Base-by-base conservation (phyloP, 108 stramenopile genomes). In the Conticribra weissflogii region DNA sequence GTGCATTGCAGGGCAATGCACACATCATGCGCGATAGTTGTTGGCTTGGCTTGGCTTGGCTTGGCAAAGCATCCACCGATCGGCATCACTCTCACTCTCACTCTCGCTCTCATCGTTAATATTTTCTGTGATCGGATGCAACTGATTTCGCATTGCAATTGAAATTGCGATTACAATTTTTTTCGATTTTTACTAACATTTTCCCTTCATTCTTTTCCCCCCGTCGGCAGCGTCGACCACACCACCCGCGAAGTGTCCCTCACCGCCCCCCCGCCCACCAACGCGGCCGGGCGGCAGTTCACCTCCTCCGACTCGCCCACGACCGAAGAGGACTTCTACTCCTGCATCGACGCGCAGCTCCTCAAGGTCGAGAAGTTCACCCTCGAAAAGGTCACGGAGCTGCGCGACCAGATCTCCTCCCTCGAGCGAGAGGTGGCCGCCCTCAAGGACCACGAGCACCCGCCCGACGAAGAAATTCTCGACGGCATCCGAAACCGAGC, bases 241-340 rank as follows among this genome's bases (percentile, higher is more conserved):
- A 82, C 64, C 59, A 70, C 75, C 48, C 90, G 95, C 16, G 82
- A 86, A 31, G 88, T 93, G 14, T 93, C 92, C 18, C 79, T 96
- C 60, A 90, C 95, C 41, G 88, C 87, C 17, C 95, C 95, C 8
- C 88, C 95, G 15, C 95, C 87, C 49, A 96, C 95, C 51, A 90
- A 92, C 72, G 79, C 86, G 14, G 85, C 81, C 36, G 95, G 95
- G 36, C 73, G 80, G 4, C 70, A 64, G 48, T 71, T 81, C 49
- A 81, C 79, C 55, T 57, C 78, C 17, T 73, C 81, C 41, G 81
- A 79, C 33, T 48, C 80, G 5, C 63, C 79, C 22, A 50, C 86
- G 7, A 96, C 93, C 59, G 90, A 98, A 63, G 97, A 97, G 65
- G 64, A 79, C 51, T 98, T 98, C 72, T 85, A 96, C 62, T 71